Conservation (phyloP, 805 yeast species). For the Cephaloascus albidus region DNA sequence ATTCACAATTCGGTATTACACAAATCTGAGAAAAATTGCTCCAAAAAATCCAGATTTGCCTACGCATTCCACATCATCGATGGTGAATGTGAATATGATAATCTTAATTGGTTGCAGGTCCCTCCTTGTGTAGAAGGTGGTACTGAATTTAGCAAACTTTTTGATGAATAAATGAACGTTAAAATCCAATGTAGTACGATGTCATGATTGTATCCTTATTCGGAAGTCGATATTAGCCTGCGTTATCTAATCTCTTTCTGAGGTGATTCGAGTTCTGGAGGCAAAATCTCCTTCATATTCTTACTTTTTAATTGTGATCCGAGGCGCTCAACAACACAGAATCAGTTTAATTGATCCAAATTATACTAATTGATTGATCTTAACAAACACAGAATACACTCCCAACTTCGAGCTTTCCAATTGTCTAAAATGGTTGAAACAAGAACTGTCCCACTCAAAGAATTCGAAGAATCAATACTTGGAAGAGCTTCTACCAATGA, state of each 20-base stretch:
- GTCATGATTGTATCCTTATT: too few relatives aligned
- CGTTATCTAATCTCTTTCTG: too few relatives aligned
- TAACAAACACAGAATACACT: too few relatives aligned
- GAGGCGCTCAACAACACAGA: too few relatives aligned
- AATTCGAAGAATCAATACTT: background rate
- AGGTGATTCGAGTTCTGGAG: too few relatives aligned
- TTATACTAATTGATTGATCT: too few relatives aligned
- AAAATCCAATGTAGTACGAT: too few relatives aligned
- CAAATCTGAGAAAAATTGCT: slow-evolving; percentile 53
- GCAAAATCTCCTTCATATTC: too few relatives aligned
- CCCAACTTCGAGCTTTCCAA: too few relatives aligned
- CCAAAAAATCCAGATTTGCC: slow-evolving; percentile 54
- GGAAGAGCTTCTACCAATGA: background rate
- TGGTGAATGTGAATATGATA: slow-evolving; percentile 53
- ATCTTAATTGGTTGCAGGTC: slow-evolving; percentile 67
- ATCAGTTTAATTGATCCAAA: too few relatives aligned
- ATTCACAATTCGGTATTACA: slow-evolving; percentile 69
- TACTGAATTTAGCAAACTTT: slow-evolving; percentile 44
- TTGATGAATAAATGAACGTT: slow-evolving; percentile 1
- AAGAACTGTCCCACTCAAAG: background rate
- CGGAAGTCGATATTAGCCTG: too few relatives aligned
- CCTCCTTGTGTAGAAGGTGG: slow-evolving; percentile 56
- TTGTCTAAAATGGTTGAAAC: background rate
- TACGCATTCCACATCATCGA: slow-evolving; percentile 78
- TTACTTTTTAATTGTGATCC: too few relatives aligned